phyloP scores from a whole-genome alignment of 148 eudicot genomes.

The Chenopodium quinoa region DNA sequence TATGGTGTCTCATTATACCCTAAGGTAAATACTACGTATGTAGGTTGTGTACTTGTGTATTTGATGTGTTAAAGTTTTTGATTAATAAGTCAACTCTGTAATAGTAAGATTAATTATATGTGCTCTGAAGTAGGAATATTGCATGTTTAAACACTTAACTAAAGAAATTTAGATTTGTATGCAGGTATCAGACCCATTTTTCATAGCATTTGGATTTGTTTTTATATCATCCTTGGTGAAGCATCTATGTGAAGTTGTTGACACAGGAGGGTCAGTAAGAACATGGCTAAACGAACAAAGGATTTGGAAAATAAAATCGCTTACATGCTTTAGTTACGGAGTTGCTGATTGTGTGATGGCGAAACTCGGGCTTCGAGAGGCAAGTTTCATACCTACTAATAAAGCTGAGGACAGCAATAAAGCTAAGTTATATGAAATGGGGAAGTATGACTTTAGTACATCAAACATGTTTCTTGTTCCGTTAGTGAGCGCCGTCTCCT shows the following conservation, averaged over 20 bases:
- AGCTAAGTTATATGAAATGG: constrained; percentile 25
- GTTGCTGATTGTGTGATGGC: constrained; percentile 17
- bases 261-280: constrained; percentile 12
- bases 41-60: too few species aligned
- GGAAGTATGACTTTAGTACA: constrained; percentile 32
- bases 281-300: constrained; percentile 25
- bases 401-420: constrained; percentile 26
- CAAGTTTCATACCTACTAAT: constrained; percentile 34
- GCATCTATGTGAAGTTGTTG: constrained; percentile 31
- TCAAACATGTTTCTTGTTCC: constrained; percentile 31
- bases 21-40: constrained; percentile 26
- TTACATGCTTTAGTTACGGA: constrained; percentile 28
- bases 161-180: too few species aligned
- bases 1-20: constrained; percentile 49
- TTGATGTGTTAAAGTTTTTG: too few species aligned
- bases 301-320: constrained; percentile 25
- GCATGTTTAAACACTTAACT: neutral
- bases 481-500: constrained; percentile 10
- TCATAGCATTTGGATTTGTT: constrained; percentile 28
- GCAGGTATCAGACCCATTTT: constrained; percentile 49
- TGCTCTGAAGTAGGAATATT: too few species aligned
- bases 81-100: too few species aligned
- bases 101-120: too few species aligned
- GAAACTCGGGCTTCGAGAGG: constrained; percentile 29
- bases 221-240: constrained; percentile 41